Conservation (phyloP, 2,329 filamentous ascomycete genomes). For the Pezicula carpinea region DNA sequence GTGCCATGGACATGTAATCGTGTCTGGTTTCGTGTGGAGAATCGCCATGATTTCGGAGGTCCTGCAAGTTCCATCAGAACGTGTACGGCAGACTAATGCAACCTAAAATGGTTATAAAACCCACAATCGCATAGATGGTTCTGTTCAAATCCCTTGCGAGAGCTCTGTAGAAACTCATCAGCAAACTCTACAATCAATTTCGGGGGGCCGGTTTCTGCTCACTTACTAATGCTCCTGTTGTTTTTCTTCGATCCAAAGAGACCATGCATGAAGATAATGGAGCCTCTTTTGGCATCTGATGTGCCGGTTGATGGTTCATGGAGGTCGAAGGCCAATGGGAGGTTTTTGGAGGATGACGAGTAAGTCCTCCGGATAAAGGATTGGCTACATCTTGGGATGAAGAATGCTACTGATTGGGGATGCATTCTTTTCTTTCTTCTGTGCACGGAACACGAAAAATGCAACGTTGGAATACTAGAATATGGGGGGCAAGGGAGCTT, state of each 20-base stretch:
- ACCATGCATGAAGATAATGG: slow-evolving; percentile 87
- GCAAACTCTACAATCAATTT: not conserved
- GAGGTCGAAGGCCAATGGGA: slow-evolving; percentile 57
- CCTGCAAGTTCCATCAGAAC: slow-evolving; percentile 43
- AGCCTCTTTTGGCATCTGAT: slow-evolving; percentile 40
- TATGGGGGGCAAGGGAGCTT: no score
- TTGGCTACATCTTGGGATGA: not conserved
- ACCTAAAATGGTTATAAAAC: slow-evolving; percentile 26
- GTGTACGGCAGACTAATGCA: not conserved
- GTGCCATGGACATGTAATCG: slow-evolving; percentile 77
- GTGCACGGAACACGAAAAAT: not conserved
- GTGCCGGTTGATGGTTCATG: slow-evolving; percentile 52
- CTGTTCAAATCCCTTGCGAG: slow-evolving; percentile 76
- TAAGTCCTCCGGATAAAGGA: not conserved
- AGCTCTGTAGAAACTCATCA: slow-evolving; percentile 47
- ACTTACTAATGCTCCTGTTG: slow-evolving; percentile 93
- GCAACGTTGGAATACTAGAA: no score
- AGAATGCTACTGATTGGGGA: not conserved
- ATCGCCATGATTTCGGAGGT: slow-evolving; percentile 89
- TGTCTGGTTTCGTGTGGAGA: slow-evolving; percentile 74
- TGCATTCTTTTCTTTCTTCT: not conserved
- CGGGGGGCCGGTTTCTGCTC: slow-evolving; percentile 21
- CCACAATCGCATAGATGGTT: slow-evolving; percentile 75
- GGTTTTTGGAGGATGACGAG: slow-evolving; percentile 4
- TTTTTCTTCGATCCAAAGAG: slow-evolving; percentile 95